phyloP scores from a whole-genome alignment of 2,329 filamentous ascomycete species.

The Gnomoniopsis smithogilvyi region DNA sequence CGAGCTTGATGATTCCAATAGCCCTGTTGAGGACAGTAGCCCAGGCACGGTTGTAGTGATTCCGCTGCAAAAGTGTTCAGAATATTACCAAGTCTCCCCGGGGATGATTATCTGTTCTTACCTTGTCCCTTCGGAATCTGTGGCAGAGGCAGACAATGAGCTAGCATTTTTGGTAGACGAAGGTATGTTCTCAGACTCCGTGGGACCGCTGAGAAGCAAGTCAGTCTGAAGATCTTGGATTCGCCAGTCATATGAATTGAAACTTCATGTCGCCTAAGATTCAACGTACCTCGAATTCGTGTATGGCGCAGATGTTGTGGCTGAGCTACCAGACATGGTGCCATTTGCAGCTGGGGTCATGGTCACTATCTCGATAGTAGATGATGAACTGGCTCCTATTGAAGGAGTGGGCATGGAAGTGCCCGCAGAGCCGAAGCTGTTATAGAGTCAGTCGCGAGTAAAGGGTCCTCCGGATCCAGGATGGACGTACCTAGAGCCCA shows the following conservation, averaged over 20 bases:
- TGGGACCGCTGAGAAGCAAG: neutral
- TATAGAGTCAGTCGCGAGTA: neutral
- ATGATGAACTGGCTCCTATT: neutral
- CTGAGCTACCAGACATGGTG: conserved; percentile 15
- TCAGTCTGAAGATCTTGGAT: neutral
- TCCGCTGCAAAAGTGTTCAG: neutral
- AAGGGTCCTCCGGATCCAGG: neutral
- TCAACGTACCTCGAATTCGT: conserved; percentile 12
- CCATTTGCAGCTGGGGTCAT: neutral
- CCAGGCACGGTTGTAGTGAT: neutral
- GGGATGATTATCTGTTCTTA: neutral
- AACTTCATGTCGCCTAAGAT: too few species aligned
- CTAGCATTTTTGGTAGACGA: neutral
- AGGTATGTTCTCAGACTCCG: neutral
- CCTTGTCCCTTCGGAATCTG: neutral
- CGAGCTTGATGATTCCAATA: neutral
- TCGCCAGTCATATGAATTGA: neutral
- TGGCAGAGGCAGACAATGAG: neutral
- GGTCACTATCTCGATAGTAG: neutral
- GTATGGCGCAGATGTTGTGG: conserved; percentile 11
- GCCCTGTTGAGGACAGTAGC: neutral
- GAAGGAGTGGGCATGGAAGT: neutral
- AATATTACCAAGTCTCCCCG: neutral
- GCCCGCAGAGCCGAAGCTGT: neutral
- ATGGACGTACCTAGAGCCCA: conserved; percentile 1